A percentile compares a stretch with the other conserved stretches of the same genome.
Conservation (phyloP, 78 protist species). For the Planoprotostelium fungivorum region DNA sequence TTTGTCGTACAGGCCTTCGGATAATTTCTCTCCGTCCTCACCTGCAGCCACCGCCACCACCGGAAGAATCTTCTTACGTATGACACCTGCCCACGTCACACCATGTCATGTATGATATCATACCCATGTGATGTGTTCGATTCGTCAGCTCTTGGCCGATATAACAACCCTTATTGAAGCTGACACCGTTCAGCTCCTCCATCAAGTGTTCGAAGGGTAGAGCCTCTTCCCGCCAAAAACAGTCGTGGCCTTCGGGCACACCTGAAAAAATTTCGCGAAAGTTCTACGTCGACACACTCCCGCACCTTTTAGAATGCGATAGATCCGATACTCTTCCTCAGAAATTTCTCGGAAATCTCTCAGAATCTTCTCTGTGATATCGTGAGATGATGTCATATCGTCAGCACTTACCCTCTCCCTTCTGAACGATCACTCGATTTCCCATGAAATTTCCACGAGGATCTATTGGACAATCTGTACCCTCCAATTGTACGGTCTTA, state of each 20-base stretch:
- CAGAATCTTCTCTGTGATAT: neutral
- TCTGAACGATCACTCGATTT: no score
- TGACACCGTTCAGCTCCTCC: slow-evolving; percentile 60
- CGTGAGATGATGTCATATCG: no score
- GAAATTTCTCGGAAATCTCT: no score
- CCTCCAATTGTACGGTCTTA: no score
- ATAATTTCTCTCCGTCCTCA: neutral
- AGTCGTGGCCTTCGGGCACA: slow-evolving; percentile 46
- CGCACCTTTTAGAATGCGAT: no score
- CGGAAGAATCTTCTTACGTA: neutral
- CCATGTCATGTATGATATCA: slow-evolving; percentile 2
- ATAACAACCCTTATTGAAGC: slow-evolving; percentile 80
- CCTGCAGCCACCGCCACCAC: neutral
- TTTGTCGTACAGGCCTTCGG: neutral
- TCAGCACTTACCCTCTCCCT: no score
- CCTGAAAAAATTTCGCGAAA: slow-evolving; percentile 16
- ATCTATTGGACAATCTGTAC: no score
- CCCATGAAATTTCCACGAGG: no score
- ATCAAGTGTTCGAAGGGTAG: slow-evolving; percentile 73
- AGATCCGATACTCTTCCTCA: no score
- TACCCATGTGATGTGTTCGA: slow-evolving; percentile 64
- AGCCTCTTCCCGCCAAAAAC: slow-evolving; percentile 3
- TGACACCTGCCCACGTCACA: neutral
- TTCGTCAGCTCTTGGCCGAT: slow-evolving; percentile 77
- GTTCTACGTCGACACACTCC: neutral